Percentiles rank a stretch among this genome's conserved stretches.
These are phyloP conservation scores for Exidia glandulosa DNA, from an alignment of 768 basidiomycete species.

Conservation along the genomic window DNA sequence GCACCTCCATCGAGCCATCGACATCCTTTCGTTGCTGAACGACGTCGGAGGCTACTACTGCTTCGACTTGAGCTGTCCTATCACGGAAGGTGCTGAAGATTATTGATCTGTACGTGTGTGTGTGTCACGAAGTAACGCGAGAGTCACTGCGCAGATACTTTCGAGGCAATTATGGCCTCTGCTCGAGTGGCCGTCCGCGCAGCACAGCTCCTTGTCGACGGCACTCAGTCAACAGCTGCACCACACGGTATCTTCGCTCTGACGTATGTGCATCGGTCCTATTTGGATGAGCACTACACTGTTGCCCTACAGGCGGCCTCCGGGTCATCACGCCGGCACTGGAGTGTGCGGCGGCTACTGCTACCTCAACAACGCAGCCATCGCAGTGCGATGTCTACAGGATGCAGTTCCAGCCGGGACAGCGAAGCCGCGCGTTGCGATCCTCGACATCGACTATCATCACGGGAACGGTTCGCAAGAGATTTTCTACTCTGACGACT, in stretches of 20 bases:
- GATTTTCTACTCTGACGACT: constrained; percentile 20
- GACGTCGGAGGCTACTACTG: constrained; percentile 15
- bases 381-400: constrained; percentile 21
- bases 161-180: constrained; percentile 17
- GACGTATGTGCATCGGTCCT: not conserved
- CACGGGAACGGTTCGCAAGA: constrained; percentile 26
- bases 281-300: not conserved
- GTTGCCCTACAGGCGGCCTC: constrained; percentile 13
- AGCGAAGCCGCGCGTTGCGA: constrained; percentile 13
- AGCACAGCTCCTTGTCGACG: constrained; percentile 10
- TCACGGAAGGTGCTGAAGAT: constrained; percentile 15
- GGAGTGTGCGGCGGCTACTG: constrained; percentile 24
- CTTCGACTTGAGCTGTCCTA: constrained; percentile 22
- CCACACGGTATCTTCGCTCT: not conserved
- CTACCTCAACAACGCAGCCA: constrained; percentile 22
- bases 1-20: not conserved
- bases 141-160: constrained; percentile 23
- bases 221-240: not conserved
- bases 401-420: not conserved
- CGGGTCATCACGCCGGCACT: constrained; percentile 22
- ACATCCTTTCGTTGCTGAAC: not conserved
- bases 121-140: not conserved
- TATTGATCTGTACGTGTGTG: not conserved
- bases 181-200: constrained; percentile 17
- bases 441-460: constrained; percentile 28